Percentiles rank a stretch among this genome's conserved stretches.
Conservation (phyloP, 495 filamentous ascomycete species). For the Aspergillus wentii region DNA sequence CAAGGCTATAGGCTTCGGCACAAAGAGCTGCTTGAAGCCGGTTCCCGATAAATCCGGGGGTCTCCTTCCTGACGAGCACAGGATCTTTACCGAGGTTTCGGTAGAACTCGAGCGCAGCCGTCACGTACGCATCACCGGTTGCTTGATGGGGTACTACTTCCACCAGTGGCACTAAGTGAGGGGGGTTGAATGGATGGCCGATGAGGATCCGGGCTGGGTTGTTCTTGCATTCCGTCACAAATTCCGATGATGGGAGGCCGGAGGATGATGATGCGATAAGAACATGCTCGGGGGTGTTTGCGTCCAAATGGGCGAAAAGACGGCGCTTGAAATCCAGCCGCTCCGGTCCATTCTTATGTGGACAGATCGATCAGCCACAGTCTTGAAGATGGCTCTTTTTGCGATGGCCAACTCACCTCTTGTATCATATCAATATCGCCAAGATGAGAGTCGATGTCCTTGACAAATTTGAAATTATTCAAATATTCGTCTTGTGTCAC, state of each 20-base stretch:
- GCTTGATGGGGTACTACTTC: slow-evolving; percentile 43
- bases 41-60: slow-evolving; percentile 35
- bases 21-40: slow-evolving; percentile 30
- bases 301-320: slow-evolving; percentile 17
- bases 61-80: slow-evolving; percentile 42
- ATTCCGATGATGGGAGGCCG: slow-evolving; percentile 16
- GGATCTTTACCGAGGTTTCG: slow-evolving; percentile 33
- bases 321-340: slow-evolving; percentile 14
- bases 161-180: slow-evolving; percentile 51
- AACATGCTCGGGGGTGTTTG: slow-evolving; percentile 8
- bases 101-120: slow-evolving; percentile 35
- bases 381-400: too few species aligned
- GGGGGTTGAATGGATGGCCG: slow-evolving; percentile 56
- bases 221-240: slow-evolving; percentile 15
- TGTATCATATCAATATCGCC: slow-evolving; percentile 10
- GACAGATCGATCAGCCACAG: too few species aligned
- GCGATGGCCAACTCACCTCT: too few species aligned
- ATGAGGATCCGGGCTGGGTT: slow-evolving; percentile 38
- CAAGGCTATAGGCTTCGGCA: slow-evolving; percentile 29
- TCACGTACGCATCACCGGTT: slow-evolving; percentile 5
- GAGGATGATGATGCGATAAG: slow-evolving; percentile 19
- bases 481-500: slow-evolving; percentile 2
- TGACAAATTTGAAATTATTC: slow-evolving; percentile 11
- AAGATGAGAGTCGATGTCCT: slow-evolving; percentile 8
- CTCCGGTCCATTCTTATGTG: slow-evolving; percentile 12